Evolutionary conservation across 2,329 filamentous ascomycete species (phyloP), one percentile per base, ranked within the genome.

Genomic region (Rachicladosporium sp.): DNA sequence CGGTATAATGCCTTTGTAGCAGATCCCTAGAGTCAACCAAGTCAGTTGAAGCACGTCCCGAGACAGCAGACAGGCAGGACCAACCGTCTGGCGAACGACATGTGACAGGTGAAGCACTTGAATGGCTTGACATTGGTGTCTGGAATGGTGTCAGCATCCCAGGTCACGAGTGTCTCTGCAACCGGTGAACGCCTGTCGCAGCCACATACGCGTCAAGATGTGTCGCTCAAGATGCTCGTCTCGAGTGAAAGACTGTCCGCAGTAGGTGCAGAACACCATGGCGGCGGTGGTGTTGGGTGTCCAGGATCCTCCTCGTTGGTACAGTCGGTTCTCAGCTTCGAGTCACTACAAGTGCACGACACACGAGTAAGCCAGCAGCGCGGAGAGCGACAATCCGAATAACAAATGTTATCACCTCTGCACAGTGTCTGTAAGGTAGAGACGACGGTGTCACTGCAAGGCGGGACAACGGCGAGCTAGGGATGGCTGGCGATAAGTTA

Each of bases 91-190:
- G 68, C 67, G 50, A 71, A 71, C 42, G 67, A 70, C 68, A 71
- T 71, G 44, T 71, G 67, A 50, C 68, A 71, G 29, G 65, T 70
- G 43, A 67, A 68, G 54, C 68, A 71, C 56, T 70, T 70, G 61
- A 69, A 71, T 2, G 68, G 68, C 54, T 71, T 71, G n/a, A 71
- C 66, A 50, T 70, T 70, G 40, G 67, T 71, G 46, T 71, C 67
- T 70, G 47, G 7, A 21, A 31, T 31, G 4, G 15, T 19, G 43
- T 49, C 35, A 51, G 43, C 43, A 27, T 27, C 30, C 31, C 21
- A 21, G 11, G 33, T 36, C 21, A 10, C 29, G 29, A 36, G 15
- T 23, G 15, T 38, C 31, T 38, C 12, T 13, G 13, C 35, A 36
- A 31, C 11, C 10, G 23, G 23, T 27, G 8, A 9, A 23, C 12